Conservation (phyloP, 495 filamentous ascomycete species). For the Sordaria brevicollis region DNA sequence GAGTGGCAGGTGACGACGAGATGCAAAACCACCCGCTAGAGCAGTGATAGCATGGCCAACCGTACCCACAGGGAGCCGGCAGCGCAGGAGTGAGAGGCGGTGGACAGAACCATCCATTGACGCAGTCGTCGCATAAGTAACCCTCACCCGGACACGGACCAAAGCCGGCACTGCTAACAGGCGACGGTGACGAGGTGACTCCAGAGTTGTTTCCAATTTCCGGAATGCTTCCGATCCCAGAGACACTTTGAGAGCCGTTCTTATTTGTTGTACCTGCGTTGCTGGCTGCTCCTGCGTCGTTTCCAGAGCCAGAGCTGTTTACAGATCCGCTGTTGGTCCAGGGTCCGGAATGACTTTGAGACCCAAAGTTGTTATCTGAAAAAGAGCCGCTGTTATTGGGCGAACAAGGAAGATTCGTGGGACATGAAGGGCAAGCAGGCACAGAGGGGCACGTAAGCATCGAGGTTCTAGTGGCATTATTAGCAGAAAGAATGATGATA, state of each 20-base stretch:
- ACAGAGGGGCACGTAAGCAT: conserved; percentile 1
- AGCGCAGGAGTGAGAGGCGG: conserved; percentile 29
- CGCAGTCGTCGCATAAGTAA: conserved; percentile 31
- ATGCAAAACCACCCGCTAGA: conserved; percentile 31
- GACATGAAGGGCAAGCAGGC: not conserved
- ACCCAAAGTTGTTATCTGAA: not conserved
- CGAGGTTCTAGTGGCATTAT: not conserved
- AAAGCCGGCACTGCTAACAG: not conserved
- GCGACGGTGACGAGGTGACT: not conserved
- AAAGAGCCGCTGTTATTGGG: not conserved
- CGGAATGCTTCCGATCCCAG: not conserved
- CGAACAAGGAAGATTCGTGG: not conserved
- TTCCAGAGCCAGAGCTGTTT: not conserved
- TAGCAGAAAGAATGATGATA: not conserved
- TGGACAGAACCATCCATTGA: conserved; percentile 34
- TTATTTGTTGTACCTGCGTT: not conserved
- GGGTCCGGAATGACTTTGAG: not conserved
- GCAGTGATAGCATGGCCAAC: conserved; percentile 32
- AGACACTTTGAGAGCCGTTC: not conserved
- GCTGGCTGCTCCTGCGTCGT: not conserved
- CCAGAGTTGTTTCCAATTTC: not conserved
- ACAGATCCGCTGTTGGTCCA: not conserved
- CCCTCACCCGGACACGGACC: conserved; percentile 28
- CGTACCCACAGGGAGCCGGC: conserved; percentile 31
- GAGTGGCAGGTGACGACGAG: conserved; percentile 13